Base-by-base conservation (phyloP, 75 land plant genomes). In the Selaginella moellendorffii region DNA sequence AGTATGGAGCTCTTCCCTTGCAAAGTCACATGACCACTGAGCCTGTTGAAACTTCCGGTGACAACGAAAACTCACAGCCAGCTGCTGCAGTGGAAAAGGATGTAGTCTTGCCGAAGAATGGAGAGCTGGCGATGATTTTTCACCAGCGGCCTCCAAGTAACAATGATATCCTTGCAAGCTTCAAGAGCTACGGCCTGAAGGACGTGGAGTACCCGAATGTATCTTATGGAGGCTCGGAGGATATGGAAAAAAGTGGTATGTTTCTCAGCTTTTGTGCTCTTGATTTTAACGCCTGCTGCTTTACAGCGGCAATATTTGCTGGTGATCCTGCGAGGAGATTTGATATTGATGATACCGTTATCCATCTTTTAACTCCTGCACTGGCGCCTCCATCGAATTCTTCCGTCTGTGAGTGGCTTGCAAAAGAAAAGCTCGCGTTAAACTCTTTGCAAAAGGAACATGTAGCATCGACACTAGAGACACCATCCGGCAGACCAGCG, bases 311-410 rank as follows among this genome's bases (percentile, higher is more conserved):
- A 36, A 14, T 36, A 14, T 5, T 36, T 36, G 10, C 10, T 5
- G 46, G 46, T 36, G 46, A 36, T 36, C 46, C 46, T 36, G 10
- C 42, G 18, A 64, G 67, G 62, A 78, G 77, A 62, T 80, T 63
- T 76, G 76, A 69, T 58, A 88, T 83, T 81, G 89, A 88, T 80
- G 97, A 89, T 29, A 82, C 86, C 21, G 65, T 72, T n/a, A 67
- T 80, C 30, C 85, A 75, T 69, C 46, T 92, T 31, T 63, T 92
- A 52, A 76, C 90, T 24, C 87, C 86, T 54, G 77, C 72, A 21
- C 31, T 63, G 52, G 51, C 80, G 53, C 96, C 97, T 1, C 97
- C 97, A 42, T 68, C 75, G 14, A 24, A 31, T 12, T 70, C 68
- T 61, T 58, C 64, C 63, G 86, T 90, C 21, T 17, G 19, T 29